Conservation (phyloP, 352 stramenopile genomes). For the Phytophthora cryptogea region DNA sequence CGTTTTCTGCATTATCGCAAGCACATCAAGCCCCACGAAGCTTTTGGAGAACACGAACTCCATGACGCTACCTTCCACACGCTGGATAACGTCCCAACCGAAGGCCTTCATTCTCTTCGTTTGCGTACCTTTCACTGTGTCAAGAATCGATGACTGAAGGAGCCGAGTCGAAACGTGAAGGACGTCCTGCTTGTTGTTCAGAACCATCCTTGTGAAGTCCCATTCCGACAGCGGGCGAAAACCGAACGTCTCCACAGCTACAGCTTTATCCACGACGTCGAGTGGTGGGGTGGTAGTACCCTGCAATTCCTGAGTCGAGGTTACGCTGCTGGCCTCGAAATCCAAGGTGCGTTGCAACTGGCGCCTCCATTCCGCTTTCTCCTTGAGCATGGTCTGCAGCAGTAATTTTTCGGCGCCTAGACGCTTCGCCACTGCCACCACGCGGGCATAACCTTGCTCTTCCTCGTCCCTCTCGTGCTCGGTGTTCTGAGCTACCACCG, state of each 20-base stretch:
- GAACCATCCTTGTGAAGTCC: slow-evolving; percentile 35
- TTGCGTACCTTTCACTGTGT: background rate
- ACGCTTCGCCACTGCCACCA: slow-evolving; percentile 20
- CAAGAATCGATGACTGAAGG: slow-evolving; percentile 5
- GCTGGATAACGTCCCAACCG: slow-evolving; percentile 38
- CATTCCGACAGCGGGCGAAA: slow-evolving; percentile 30
- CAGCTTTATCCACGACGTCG: slow-evolving; percentile 18
- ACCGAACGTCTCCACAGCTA: slow-evolving; percentile 32
- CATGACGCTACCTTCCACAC: slow-evolving; percentile 28
- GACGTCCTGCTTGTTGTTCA: slow-evolving; percentile 29
- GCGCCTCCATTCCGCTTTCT: slow-evolving; percentile 30
- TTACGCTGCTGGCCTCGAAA: slow-evolving; percentile 15
- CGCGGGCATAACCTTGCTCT: slow-evolving; percentile 4
- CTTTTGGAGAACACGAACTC: slow-evolving; percentile 42
- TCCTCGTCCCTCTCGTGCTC: background rate
- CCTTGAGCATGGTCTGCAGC: slow-evolving; percentile 31
- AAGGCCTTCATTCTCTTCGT: slow-evolving; percentile 29
- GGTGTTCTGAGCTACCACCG: background rate
- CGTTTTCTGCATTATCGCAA: slow-evolving; percentile 35
- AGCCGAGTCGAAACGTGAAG: slow-evolving; percentile 25
- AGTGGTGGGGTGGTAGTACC: background rate
- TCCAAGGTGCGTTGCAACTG: slow-evolving; percentile 40
- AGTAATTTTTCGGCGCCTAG: slow-evolving; percentile 48
- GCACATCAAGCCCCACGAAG: slow-evolving; percentile 31
- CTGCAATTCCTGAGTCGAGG: background rate